A percentile compares a stretch with the other conserved stretches of the same genome.
Evolutionary conservation across 495 filamentous ascomycete species (phyloP).

Genomic region (Talaromyces thailandensis): DNA sequence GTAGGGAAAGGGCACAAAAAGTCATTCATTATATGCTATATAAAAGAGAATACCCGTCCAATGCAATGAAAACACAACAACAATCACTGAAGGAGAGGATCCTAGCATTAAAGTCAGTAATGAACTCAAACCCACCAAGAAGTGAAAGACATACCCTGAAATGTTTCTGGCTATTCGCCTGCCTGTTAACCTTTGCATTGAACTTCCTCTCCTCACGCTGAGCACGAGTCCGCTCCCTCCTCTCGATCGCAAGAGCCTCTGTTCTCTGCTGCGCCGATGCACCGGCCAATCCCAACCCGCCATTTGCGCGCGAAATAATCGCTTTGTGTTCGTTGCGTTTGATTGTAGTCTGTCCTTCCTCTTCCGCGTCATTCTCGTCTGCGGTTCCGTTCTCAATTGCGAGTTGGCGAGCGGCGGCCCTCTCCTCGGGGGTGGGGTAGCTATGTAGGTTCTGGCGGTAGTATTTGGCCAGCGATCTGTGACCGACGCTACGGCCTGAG

Average conservation of each 20-base stretch:
- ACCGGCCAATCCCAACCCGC: conserved; percentile 67
- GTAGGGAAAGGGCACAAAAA: not conserved
- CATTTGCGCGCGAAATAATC: conserved; percentile 56
- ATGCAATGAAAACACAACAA: not conserved
- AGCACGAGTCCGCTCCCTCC: conserved; percentile 54
- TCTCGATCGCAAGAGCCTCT: conserved; percentile 53
- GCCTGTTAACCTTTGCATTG: conserved; percentile 54
- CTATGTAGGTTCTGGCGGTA: conserved; percentile 88
- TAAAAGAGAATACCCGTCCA: not conserved
- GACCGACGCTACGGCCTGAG: conserved; percentile 80
- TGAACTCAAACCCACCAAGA: not conserved
- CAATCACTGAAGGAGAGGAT: conserved; percentile 38
- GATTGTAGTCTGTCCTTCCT: conserved; percentile 18
- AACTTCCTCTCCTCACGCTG: conserved; percentile 49
- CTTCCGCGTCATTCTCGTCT: conserved; percentile 32
- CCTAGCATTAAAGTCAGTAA: conserved; percentile 21
- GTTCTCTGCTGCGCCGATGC: conserved; percentile 61
- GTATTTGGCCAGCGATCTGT: conserved; percentile 76
- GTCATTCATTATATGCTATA: not conserved
- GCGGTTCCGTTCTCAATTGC: conserved; percentile 29
- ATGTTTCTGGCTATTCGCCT: conserved; percentile 66
- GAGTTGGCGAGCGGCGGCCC: conserved; percentile 30
- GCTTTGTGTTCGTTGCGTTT: conserved; percentile 47
- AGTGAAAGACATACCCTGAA: conserved; percentile 47
- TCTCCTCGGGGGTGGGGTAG: conserved; percentile 62